phyloP scores from a whole-genome alignment of 257 asterid species.

The Asclepias syriaca region DNA sequence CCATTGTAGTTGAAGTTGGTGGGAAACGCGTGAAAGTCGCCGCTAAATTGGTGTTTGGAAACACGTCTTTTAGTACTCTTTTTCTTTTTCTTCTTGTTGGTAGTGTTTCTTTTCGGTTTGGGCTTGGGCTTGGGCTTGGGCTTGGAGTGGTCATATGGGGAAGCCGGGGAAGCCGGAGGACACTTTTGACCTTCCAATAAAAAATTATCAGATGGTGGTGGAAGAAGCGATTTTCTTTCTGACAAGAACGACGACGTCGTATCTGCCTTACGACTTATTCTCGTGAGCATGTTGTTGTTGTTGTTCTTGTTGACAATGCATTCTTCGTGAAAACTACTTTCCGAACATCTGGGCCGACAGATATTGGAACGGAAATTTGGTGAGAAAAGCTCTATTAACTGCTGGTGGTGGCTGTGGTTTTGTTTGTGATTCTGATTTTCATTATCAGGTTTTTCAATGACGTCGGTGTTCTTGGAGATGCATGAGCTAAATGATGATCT shows the following conservation, averaged over 20 bases:
- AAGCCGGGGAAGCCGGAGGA: constrained; percentile 49
- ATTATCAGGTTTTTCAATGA: constrained; percentile 15
- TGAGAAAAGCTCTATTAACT: constrained; percentile 30
- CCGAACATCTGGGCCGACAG: constrained; percentile 13
- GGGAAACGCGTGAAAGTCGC: constrained; percentile 14
- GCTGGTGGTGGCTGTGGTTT: constrained; percentile 17
- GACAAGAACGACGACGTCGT: background rate
- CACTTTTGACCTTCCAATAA: constrained; percentile 35
- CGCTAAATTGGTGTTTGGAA: background rate
- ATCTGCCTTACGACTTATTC: background rate
- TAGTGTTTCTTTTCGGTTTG: constrained; percentile 6
- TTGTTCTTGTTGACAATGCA: background rate
- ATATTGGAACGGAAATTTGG: constrained; percentile 22
- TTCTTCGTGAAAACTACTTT: constrained; percentile 7
- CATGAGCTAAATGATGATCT: constrained; percentile 41
- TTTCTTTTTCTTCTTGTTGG: constrained; percentile 3
- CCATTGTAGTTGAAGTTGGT: constrained; percentile 22
- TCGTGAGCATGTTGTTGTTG: background rate
- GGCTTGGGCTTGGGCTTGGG: background rate
- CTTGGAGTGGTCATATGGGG: constrained; percentile 23
- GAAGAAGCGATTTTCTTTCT: constrained; percentile 15
- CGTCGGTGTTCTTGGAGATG: constrained; percentile 44
- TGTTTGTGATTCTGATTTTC: background rate
- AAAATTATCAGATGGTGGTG: constrained; percentile 3
- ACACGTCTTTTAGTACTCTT: constrained; percentile 1